Conservation (phyloP, 208 protist species). For the Porcisia hertigi region DNA sequence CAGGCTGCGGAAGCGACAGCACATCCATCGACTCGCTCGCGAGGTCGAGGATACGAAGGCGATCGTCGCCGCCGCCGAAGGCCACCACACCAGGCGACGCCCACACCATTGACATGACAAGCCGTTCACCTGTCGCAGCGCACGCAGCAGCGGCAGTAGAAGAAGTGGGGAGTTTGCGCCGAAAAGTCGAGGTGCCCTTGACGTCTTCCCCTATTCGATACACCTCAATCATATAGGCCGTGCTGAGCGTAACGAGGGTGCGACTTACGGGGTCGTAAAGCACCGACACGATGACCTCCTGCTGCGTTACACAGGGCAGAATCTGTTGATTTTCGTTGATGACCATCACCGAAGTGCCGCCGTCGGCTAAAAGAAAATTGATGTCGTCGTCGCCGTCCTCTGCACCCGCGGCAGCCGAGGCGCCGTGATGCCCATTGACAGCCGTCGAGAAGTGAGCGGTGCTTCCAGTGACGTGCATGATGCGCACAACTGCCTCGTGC, state of each 20-base stretch:
- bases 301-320: slow-evolving; percentile 42
- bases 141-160: slow-evolving; percentile 23
- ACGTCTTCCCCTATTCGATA: slow-evolving; percentile 59
- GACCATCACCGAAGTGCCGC: slow-evolving; percentile 37
- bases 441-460: not conserved
- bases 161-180: slow-evolving; percentile 74
- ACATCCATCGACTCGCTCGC: slow-evolving; percentile 70
- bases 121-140: slow-evolving; percentile 28
- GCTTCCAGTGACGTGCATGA: slow-evolving; percentile 43
- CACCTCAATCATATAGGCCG: slow-evolving; percentile 61
- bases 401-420: not conserved
- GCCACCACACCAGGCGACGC: slow-evolving; percentile 66
- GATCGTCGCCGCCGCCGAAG: slow-evolving; percentile 78
- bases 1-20: slow-evolving; percentile 55
- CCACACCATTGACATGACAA: slow-evolving; percentile 74
- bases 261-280: slow-evolving; percentile 70
- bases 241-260: slow-evolving; percentile 69
- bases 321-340: slow-evolving; percentile 77
- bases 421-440: not conserved
- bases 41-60: slow-evolving; percentile 85
- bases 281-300: slow-evolving; percentile 55
- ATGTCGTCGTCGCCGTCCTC: slow-evolving; percentile 61
- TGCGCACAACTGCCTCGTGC: slow-evolving; percentile 37
- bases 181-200: slow-evolving; percentile 40
- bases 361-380: slow-evolving; percentile 66